Evolutionary conservation across 2,329 filamentous ascomycete species (phyloP), one percentile per base, ranked within the genome.

Genomic region (Coniosporium tulheliwenetii): DNA sequence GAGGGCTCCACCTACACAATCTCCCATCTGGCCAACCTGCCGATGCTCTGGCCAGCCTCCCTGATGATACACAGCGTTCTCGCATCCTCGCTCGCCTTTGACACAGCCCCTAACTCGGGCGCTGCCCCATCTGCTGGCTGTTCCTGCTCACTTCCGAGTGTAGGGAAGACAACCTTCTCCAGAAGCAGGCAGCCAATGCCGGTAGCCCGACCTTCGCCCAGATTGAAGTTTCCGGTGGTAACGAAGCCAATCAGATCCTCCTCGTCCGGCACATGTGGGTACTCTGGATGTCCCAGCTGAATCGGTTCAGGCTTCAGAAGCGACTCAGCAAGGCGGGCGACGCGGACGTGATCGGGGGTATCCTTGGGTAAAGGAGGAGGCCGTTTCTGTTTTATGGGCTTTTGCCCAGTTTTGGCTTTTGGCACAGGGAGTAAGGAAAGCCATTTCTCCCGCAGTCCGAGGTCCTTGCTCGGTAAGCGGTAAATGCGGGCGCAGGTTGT

Each of bases 171-270:
- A 1, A 82, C 69, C 56, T 69, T 79, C 5, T 66, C 65, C 1
- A 79, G 64, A 10, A 75, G 65, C 19, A 96, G 54, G 39, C 73
- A 79, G 0, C 82, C 91, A 44, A 96, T 69, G 0, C 79, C 89
- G 12, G 77, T 77, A 1, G 81, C 83, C 48, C 71, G 73, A 0
- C 89, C 91, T 47, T 81, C 75, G 2, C 75, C 73, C 2, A 96
- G 70, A 51, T 81, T 86, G 56, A 81, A 94, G 39, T 83, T 80
- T 0, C 89, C 91, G 1, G 81, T 81, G 2, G 86, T 95, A 16
- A 95, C 79, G 56, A 93, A 98, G 0, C 91, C 91, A 39, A 96
- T 74, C 10, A 96, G 67, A 55, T 95, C 83, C 15, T 73, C 67
- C 45, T 77, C 77, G 8, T 69, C 67, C 0, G 89, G 89, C n/a